A percentile compares a stretch with the other conserved stretches of the same genome.
These are phyloP conservation scores for Eucalyptus caleyi DNA, from an alignment of 345 rosid species.

Conservation along the genomic window DNA sequence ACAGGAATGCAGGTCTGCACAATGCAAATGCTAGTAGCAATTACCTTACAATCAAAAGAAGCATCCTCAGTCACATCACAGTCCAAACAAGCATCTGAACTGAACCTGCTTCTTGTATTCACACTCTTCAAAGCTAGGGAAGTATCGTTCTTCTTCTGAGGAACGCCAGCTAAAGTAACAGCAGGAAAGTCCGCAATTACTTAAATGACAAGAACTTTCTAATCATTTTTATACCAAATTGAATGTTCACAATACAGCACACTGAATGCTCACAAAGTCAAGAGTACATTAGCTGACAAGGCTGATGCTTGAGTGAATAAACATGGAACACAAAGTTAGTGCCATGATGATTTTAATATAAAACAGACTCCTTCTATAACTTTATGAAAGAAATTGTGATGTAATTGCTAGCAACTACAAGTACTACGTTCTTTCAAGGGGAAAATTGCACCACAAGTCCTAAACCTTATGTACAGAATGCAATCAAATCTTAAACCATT, in stretches of 20 bases:
- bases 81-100: constrained; percentile 6
- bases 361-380: neutral
- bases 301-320: neutral
- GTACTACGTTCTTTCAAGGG: neutral
- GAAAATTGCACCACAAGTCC: neutral
- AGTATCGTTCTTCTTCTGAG: constrained; percentile 27
- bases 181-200: neutral
- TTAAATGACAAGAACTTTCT: neutral
- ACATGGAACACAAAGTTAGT: neutral
- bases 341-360: neutral
- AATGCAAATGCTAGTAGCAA: neutral
- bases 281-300: neutral
- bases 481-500: neutral
- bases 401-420: neutral
- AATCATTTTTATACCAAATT: neutral
- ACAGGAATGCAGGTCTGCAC: neutral
- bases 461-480: neutral
- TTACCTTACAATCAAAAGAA: constrained; percentile 30
- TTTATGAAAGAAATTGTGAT: neutral
- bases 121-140: constrained; percentile 9
- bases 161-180: constrained; percentile 4
- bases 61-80: constrained; percentile 10
- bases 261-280: neutral
- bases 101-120: constrained; percentile 2
- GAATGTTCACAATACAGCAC: neutral